Base-by-base conservation (phyloP, 2,329 filamentous ascomycete genomes). In the Rhynchosporium graminicola region DNA sequence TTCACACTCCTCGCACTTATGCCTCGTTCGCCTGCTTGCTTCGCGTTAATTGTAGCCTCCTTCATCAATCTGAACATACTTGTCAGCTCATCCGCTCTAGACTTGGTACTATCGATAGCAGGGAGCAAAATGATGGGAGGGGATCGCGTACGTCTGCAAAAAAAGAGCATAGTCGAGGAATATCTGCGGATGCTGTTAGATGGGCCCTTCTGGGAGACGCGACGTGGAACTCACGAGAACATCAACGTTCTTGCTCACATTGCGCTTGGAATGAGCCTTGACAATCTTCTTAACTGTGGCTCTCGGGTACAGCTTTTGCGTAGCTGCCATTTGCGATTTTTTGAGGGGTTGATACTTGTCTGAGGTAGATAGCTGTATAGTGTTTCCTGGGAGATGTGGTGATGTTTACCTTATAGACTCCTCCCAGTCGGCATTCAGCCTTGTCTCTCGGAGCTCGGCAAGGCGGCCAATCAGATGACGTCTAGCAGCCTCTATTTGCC, bases 91-190 rank as follows among this genome's bases (percentile, higher is more conserved):
- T 13, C 45, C 28, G 40, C 43, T 28, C 28, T 20, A 46, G 4
- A 29, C 28, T 12, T 28, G 15, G 10, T 12, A 13, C n/a, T 4
- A 20, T 43, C 26, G 12, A 46, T 43, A 40, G 47, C 29, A 15
- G 13, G 48, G n/a, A 4, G 29, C 4, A 15, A 29, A 42, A 26
- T 50, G 28, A 20, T 31, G 13, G 7, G 20, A n/a, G 15, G 13
- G 38, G 10, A 36, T 62, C 48, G 65, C 72, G 51, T 76, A 86
- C 82, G 84, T 81, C 74, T 86, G 81, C 72, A 96, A 88, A 69
- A 96, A 96, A 1, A 95, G 80, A 67, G 91, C 84, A 68, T 96
- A 96, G 73, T 95, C 87, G 62, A 96, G 81, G 71, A 91, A 96
- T 65, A 96, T 88, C 91, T 95, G 55, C n/a, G 36, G 45, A n/a